Conservation (phyloP, 352 stramenopile genomes). For the Phytopythium chamaehyphon region DNA sequence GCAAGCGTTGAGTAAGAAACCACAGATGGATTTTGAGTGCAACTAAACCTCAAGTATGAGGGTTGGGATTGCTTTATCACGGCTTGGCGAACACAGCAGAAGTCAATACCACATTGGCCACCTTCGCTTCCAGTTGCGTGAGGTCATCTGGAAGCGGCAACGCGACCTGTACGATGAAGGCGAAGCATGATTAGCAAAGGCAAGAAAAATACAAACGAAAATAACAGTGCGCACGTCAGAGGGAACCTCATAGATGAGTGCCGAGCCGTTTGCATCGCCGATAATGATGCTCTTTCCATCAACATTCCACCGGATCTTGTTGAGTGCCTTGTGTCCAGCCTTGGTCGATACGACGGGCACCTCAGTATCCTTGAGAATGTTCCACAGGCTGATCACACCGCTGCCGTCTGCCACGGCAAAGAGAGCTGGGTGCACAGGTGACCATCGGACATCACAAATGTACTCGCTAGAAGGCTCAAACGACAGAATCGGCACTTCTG, state of each 20-base stretch:
- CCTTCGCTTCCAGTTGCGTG: constrained; percentile 55
- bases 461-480: constrained; percentile 88
- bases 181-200: constrained; percentile 8
- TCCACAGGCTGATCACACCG: constrained; percentile 76
- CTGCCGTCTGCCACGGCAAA: constrained; percentile 82
- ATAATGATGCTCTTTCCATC: constrained; percentile 79
- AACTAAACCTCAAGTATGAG: too few relatives aligned
- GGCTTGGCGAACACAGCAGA: constrained; percentile 4
- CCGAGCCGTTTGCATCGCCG: constrained; percentile 71
- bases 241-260: constrained; percentile 76
- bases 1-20: too few relatives aligned
- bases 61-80: not conserved
- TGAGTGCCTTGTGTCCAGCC: constrained; percentile 68
- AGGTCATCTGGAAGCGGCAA: constrained; percentile 61
- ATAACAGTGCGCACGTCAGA: constrained; percentile 54
- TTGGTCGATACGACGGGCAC: constrained; percentile 61
- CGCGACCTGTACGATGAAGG: constrained; percentile 40
- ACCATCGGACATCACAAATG: constrained; percentile 87
- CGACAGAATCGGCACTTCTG: constrained; percentile 61
- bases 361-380: constrained; percentile 83
- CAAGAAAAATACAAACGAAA: not conserved
- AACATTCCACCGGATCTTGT: constrained; percentile 79
- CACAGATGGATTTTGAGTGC: too few relatives aligned
- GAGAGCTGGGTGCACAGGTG: constrained; percentile 64
- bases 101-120: constrained; percentile 45